These are phyloP conservation scores for Aspergillus nidulans DNA, from an alignment of 495 filamentous ascomycete species.

Conservation along the genomic window DNA sequence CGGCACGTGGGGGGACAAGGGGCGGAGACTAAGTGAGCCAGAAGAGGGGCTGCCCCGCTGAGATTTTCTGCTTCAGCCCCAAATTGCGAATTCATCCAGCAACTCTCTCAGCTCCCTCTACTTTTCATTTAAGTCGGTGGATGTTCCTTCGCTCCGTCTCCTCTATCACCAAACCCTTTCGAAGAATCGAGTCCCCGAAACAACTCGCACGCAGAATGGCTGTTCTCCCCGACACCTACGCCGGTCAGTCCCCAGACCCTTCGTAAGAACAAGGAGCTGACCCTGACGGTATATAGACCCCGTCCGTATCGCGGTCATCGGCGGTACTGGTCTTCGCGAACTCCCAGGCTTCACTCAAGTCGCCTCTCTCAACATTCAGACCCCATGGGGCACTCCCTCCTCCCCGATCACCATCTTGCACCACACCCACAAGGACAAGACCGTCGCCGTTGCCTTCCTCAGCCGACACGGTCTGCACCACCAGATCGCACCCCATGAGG, in stretches of 20 bases:
- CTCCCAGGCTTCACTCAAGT: slow-evolving; percentile 75
- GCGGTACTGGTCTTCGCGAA: slow-evolving; percentile 81
- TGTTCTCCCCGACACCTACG: slow-evolving; percentile 51
- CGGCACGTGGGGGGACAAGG: slow-evolving; percentile 2
- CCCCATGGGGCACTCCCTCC: slow-evolving; percentile 91
- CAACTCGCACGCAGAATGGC: slow-evolving; percentile 48
- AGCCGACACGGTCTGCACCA: slow-evolving; percentile 87
- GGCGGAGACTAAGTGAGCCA: neutral
- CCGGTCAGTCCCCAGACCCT: slow-evolving; percentile 30
- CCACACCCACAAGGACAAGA: slow-evolving; percentile 56
- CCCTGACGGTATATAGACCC: slow-evolving; percentile 47
- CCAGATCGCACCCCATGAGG: slow-evolving; percentile 86
- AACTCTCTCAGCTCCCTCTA: too few species aligned
- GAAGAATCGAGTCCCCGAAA: slow-evolving; percentile 32
- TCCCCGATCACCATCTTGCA: slow-evolving; percentile 87
- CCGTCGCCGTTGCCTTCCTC: slow-evolving; percentile 83
- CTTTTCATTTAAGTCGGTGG: too few species aligned
- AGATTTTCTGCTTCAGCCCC: neutral
- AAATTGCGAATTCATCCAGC: slow-evolving; percentile 1
- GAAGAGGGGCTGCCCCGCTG: neutral
- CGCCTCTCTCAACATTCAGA: slow-evolving; percentile 63
- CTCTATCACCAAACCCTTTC: slow-evolving; percentile 21
- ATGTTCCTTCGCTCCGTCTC: slow-evolving; percentile 25
- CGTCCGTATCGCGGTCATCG: slow-evolving; percentile 91
- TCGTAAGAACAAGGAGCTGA: neutral